Conservation (phyloP, 2,329 filamentous ascomycete species). For the Alternaria infectoria region DNA sequence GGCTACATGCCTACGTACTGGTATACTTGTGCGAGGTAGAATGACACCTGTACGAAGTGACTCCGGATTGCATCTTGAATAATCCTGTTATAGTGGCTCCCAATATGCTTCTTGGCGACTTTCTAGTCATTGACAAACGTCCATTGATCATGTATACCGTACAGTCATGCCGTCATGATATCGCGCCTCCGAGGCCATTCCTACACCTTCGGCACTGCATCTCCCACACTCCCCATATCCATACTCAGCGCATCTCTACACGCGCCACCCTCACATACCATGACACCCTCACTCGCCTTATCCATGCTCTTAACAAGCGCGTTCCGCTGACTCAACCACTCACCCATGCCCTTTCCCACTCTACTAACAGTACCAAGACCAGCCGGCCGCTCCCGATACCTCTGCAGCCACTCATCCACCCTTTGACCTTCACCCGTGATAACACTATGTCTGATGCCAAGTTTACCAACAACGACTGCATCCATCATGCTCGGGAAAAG, state of each 20-base stretch:
- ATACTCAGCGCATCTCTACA: slow-evolving; percentile 53
- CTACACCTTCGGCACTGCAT: slow-evolving; percentile 21
- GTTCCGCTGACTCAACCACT: slow-evolving; percentile 61
- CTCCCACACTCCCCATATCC: slow-evolving; percentile 38
- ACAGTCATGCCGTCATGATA: neutral
- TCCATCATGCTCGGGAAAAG: slow-evolving; percentile 83
- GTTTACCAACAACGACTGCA: slow-evolving; percentile 73
- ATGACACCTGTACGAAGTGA: neutral
- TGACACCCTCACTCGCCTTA: slow-evolving; percentile 42
- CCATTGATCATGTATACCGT: neutral
- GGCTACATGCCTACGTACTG: rapidly evolving
- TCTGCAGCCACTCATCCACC: slow-evolving; percentile 51
- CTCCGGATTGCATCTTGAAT: neutral
- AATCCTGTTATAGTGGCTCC: neutral
- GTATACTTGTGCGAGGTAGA: neutral
- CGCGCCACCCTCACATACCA: slow-evolving; percentile 48
- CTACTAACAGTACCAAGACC: slow-evolving; percentile 43
- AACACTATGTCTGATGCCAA: slow-evolving; percentile 70
- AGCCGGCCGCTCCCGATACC: slow-evolving; percentile 50
- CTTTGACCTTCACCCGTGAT: slow-evolving; percentile 57
- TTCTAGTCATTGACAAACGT: no score
- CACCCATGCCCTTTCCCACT: slow-evolving; percentile 40
- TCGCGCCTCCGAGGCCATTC: neutral
- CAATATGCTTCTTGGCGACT: no score
- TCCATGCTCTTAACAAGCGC: slow-evolving; percentile 52